These are phyloP conservation scores for Thamnidium elegans DNA, from an alignment of 192 early-diverging fungal species.

Conservation along the genomic window DNA sequence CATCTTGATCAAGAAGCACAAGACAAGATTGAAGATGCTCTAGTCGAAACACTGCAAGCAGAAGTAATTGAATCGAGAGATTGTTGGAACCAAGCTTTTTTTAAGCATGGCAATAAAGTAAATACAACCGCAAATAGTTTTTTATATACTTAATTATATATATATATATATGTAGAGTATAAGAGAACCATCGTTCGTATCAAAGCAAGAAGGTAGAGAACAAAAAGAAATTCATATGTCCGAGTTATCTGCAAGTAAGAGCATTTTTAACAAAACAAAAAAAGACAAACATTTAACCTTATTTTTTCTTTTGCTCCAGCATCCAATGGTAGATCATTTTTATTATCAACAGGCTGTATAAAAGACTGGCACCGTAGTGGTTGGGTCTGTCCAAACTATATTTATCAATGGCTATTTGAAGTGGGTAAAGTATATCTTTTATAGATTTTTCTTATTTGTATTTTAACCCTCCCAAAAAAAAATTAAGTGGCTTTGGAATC, in stretches of 20 bases:
- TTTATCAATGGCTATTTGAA: slow-evolving; percentile 14
- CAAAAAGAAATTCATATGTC: slow-evolving; percentile 6
- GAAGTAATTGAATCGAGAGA: background rate
- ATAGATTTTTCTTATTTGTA: background rate
- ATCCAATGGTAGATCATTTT: slow-evolving; percentile 7
- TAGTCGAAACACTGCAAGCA: background rate
- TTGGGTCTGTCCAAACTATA: slow-evolving; percentile 15
- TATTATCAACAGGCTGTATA: slow-evolving; percentile 9
- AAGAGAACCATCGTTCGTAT: background rate
- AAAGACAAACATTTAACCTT: background rate
- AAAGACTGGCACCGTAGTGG: slow-evolving; percentile 10
- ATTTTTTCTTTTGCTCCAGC: background rate
- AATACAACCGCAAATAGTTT: background rate
- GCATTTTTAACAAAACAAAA: too few relatives aligned
- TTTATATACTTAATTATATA: background rate
- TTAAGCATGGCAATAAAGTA: background rate
- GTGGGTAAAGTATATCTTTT: slow-evolving; percentile 6
- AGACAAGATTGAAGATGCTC: slow-evolving; percentile 5
- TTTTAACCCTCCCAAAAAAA: background rate
- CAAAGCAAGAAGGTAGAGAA: background rate
- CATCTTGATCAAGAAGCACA: slow-evolving; percentile 1
- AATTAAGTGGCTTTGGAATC: slow-evolving; percentile 5
- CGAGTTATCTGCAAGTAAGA: slow-evolving; percentile 12
- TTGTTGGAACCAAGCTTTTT: slow-evolving; percentile 7
- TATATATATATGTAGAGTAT: background rate